These are phyloP conservation scores for Aspergillus incahuasiensis DNA, from an alignment of 495 filamentous ascomycete genomes.

Conservation along the genomic window DNA sequence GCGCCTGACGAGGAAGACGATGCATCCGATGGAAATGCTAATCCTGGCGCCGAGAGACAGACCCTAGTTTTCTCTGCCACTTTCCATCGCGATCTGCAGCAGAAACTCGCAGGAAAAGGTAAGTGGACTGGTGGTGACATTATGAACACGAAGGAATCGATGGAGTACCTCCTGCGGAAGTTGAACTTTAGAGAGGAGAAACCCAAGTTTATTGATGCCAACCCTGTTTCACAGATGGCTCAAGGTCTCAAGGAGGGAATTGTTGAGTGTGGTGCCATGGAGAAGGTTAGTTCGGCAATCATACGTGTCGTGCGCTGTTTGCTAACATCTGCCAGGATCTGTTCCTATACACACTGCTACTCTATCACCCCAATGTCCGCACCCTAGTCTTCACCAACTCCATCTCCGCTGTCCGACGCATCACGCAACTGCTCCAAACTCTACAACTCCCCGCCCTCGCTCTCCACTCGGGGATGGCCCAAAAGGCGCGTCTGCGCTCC, in stretches of 20 bases:
- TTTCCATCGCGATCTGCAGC: slow-evolving; percentile 83
- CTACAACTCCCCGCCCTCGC: slow-evolving; percentile 72
- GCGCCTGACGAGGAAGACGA: slow-evolving; percentile 36
- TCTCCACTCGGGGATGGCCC: slow-evolving; percentile 89
- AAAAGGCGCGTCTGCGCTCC: slow-evolving; percentile 92
- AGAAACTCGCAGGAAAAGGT: slow-evolving; percentile 78
- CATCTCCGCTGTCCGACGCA: slow-evolving; percentile 83
- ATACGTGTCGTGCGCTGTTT: neutral
- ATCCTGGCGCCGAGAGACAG: slow-evolving; percentile 50
- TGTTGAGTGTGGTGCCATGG: slow-evolving; percentile 83
- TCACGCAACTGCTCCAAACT: slow-evolving; percentile 79
- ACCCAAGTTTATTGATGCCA: slow-evolving; percentile 89
- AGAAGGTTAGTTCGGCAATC: slow-evolving; percentile 60
- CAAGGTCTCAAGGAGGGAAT: slow-evolving; percentile 80
- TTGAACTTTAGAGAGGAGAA: slow-evolving; percentile 77
- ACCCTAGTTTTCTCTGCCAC: slow-evolving; percentile 96
- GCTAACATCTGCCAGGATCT: slow-evolving; percentile 56
- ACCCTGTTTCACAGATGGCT: slow-evolving; percentile 83
- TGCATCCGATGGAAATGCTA: slow-evolving; percentile 18
- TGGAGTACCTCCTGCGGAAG: slow-evolving; percentile 88
- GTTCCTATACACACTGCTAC: slow-evolving; percentile 82
- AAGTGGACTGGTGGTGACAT: slow-evolving; percentile 50
- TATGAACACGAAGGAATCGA: slow-evolving; percentile 69
- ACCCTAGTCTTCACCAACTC: slow-evolving; percentile 93
- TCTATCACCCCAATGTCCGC: slow-evolving; percentile 73